Conservation (phyloP, 345 rosid species). For the Theobroma cacao region DNA sequence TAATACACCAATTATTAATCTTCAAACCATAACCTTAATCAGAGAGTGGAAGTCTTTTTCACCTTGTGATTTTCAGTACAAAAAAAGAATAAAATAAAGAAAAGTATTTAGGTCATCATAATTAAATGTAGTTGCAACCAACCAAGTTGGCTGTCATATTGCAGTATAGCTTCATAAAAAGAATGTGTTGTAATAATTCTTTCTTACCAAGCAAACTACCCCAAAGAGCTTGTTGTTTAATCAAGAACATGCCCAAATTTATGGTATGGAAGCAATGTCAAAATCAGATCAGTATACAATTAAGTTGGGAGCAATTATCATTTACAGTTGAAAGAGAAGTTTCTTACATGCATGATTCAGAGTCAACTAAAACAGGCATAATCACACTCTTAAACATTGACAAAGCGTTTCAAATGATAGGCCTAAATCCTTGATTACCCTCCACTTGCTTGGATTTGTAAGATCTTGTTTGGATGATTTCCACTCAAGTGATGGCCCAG, state of each 20-base stretch:
- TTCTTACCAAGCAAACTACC: constrained; percentile 18
- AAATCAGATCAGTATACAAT: background rate
- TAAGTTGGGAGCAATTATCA: constrained; percentile 6
- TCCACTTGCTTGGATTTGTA: constrained; percentile 10
- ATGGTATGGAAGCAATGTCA: background rate
- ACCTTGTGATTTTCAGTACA: background rate
- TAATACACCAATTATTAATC: background rate
- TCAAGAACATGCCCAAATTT: background rate
- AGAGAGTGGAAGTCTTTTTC: background rate
- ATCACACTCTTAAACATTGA: background rate
- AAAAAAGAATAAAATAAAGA: background rate
- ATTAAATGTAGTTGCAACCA: constrained; percentile 12
- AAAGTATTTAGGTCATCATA: constrained; percentile 2
- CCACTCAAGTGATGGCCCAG: constrained; percentile 18
- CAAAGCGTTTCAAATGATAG: background rate
- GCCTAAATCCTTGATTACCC: background rate
- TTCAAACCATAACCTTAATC: background rate
- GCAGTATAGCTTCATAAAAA: background rate
- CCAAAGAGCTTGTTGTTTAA: background rate
- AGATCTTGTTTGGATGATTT: constrained; percentile 19
- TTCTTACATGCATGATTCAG: background rate
- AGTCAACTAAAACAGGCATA: background rate
- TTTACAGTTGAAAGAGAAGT: background rate
- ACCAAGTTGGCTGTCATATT: background rate
- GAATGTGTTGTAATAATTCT: constrained; percentile 3